These are phyloP conservation scores for Capniomyces stellatus DNA, from an alignment of 371 early-diverging fungal species.

Conservation along the genomic window DNA sequence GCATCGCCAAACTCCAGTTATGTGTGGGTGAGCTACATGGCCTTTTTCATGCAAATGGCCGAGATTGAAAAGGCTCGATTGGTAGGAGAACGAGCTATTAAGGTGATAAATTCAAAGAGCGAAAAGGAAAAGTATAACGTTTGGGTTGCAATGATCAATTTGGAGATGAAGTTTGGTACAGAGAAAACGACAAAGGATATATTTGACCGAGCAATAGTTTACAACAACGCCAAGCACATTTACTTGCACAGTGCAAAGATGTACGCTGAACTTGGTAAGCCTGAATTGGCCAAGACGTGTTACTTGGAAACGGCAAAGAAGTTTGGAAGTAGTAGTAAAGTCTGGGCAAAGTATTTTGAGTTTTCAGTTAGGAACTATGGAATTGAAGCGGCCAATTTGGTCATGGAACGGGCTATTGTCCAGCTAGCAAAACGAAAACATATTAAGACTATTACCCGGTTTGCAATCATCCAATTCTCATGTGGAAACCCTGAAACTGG, in stretches of 20 bases:
- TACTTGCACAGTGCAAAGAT: slow-evolving; percentile 72
- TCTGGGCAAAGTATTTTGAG: slow-evolving; percentile 69
- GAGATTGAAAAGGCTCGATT: slow-evolving; percentile 81
- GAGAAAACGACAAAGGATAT: slow-evolving; percentile 51
- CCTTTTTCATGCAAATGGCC: slow-evolving; percentile 73
- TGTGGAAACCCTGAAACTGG: slow-evolving; percentile 86
- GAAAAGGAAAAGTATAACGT: slow-evolving; percentile 91
- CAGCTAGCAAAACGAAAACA: slow-evolving; percentile 80
- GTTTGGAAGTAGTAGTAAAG: slow-evolving; percentile 71
- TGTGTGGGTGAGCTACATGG: slow-evolving; percentile 97
- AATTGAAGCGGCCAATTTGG: slow-evolving; percentile 57
- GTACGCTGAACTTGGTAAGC: slow-evolving; percentile 66
- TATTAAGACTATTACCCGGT: slow-evolving; percentile 69
- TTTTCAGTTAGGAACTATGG: slow-evolving; percentile 51
- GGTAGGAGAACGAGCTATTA: slow-evolving; percentile 82
- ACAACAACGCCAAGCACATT: slow-evolving; percentile 71
- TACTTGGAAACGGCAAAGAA: slow-evolving; percentile 60
- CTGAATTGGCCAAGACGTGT: slow-evolving; percentile 49
- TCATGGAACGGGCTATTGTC: slow-evolving; percentile 58
- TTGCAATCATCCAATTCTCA: slow-evolving; percentile 88
- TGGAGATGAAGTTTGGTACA: slow-evolving; percentile 85
- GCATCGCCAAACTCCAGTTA: slow-evolving; percentile 89
- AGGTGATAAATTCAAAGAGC: slow-evolving; percentile 79
- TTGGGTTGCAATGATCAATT: slow-evolving; percentile 81
- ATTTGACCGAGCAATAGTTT: slow-evolving; percentile 64